Percentiles rank a stretch among this genome's conserved stretches.
These are phyloP conservation scores for Lichina pygmaea DNA, from an alignment of 495 filamentous ascomycete species.

Conservation along the genomic window DNA sequence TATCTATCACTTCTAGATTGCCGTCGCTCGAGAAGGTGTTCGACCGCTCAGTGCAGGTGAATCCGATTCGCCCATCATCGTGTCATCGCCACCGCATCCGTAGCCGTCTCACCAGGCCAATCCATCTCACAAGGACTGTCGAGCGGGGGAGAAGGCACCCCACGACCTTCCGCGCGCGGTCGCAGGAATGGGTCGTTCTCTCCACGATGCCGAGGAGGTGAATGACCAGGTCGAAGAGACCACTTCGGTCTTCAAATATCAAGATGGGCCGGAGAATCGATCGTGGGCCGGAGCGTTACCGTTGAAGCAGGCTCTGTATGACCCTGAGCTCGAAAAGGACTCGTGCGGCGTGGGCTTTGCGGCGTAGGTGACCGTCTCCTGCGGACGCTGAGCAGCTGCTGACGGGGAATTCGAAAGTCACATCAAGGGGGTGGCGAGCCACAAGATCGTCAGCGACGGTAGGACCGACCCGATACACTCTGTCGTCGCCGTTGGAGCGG, in stretches of 20 bases:
- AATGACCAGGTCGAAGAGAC: conserved; percentile 31
- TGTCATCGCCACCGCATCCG: too few relatives aligned
- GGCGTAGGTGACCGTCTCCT: conserved; percentile 35
- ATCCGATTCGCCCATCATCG: too few relatives aligned
- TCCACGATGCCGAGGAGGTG: conserved; percentile 37
- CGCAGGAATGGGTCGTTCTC: conserved; percentile 33
- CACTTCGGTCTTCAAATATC: conserved; percentile 53
- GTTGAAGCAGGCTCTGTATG: conserved; percentile 94
- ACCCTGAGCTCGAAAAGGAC: conserved; percentile 94
- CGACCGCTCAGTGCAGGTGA: too few relatives aligned
- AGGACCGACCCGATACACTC: conserved; percentile 11
- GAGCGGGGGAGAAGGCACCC: too few relatives aligned
- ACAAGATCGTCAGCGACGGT: conserved; percentile 99
- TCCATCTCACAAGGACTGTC: too few relatives aligned
- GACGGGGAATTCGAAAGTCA: conserved; percentile 26
- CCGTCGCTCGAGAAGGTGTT: too few relatives aligned
- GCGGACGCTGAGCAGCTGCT: not conserved
- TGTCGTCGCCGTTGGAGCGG: not conserved
- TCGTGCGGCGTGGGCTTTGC: conserved; percentile 98
- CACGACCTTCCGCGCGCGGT: too few relatives aligned
- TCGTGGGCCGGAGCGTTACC: conserved; percentile 93
- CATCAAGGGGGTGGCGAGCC: conserved; percentile 90
- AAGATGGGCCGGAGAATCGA: conserved; percentile 52
- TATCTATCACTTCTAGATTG: too few relatives aligned
- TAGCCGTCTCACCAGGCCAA: too few relatives aligned